Conservation (phyloP, 352 stramenopile genomes). For the Globisporangium paroecandrum region DNA sequence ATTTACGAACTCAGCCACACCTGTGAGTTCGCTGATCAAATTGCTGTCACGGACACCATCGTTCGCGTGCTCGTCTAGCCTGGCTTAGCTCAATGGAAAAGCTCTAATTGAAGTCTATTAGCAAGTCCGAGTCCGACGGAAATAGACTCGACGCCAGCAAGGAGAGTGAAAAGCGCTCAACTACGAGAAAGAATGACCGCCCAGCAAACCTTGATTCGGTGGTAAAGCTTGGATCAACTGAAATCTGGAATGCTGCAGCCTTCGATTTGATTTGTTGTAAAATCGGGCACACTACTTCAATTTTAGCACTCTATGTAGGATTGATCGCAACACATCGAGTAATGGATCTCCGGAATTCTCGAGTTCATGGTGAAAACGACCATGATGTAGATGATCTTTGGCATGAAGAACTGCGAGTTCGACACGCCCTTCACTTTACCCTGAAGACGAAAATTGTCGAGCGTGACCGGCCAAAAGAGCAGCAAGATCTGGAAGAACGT, state of each 20-base stretch:
- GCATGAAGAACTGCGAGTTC: constrained; percentile 49
- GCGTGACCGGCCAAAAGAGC: constrained; percentile 52
- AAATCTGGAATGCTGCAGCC: no score
- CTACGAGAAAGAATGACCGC: background rate
- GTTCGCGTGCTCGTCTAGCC: background rate
- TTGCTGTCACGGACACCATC: background rate
- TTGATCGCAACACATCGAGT: no score
- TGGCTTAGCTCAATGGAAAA: background rate
- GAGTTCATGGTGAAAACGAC: constrained; percentile 55
- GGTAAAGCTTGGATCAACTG: no score
- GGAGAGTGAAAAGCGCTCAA: no score
- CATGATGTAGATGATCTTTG: constrained; percentile 39
- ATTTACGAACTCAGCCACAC: background rate
- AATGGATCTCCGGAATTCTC: background rate
- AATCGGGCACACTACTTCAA: no score
- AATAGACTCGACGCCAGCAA: background rate
- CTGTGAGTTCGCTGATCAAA: background rate
- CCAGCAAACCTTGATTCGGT: background rate
- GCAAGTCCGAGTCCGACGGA: background rate
- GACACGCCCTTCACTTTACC: constrained; percentile 45
- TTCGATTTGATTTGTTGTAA: no score
- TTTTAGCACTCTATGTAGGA: no score
- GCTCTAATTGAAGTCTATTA: background rate
- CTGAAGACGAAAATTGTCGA: constrained; percentile 59
- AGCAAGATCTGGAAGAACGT: constrained; percentile 61